These are phyloP conservation scores for Aspergillus fijiensis DNA, from an alignment of 2,329 filamentous ascomycete genomes.

Conservation along the genomic window DNA sequence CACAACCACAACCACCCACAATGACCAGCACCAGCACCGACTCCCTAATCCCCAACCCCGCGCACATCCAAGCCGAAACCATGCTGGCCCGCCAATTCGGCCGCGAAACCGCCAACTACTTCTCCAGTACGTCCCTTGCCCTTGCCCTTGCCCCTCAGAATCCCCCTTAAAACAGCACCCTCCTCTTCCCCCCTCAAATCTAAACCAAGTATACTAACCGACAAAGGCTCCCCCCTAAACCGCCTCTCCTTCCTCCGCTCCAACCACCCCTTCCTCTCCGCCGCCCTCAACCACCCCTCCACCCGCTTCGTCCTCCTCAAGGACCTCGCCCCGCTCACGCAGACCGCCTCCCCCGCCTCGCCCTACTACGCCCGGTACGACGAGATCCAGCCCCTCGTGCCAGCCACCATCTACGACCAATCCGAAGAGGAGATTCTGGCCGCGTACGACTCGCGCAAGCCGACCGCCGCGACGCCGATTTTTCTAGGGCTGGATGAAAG, in stretches of 20 bases:
- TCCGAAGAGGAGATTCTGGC: conserved; percentile 72
- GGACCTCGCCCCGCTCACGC: conserved; percentile 71
- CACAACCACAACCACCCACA: not conserved
- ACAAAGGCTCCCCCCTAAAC: conserved; percentile 49
- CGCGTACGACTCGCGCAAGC: conserved; percentile 67
- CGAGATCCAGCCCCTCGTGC: conserved; percentile 70
- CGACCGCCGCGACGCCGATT: conserved; percentile 67
- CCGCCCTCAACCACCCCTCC: conserved; percentile 48
- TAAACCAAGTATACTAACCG: not conserved
- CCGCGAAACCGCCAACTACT: conserved; percentile 53
- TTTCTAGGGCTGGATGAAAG: conserved; percentile 81
- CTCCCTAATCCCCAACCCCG: conserved; percentile 55
- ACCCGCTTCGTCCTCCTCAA: conserved; percentile 73
- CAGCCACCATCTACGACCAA: conserved; percentile 66
- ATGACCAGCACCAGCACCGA: conserved; percentile 22
- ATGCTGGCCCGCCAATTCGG: conserved; percentile 52
- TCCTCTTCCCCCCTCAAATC: no score
- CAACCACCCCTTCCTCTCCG: conserved; percentile 49
- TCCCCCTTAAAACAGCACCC: no score
- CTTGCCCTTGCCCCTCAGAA: not conserved
- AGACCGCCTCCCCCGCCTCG: conserved; percentile 50
- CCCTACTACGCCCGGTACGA: conserved; percentile 68
- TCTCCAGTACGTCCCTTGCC: conserved; percentile 41
- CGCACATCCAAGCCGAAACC: conserved; percentile 59
- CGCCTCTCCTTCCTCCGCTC: conserved; percentile 51